Conservation (phyloP, 1,284 basidiomycete genomes). For the Malassezia furfur region DNA sequence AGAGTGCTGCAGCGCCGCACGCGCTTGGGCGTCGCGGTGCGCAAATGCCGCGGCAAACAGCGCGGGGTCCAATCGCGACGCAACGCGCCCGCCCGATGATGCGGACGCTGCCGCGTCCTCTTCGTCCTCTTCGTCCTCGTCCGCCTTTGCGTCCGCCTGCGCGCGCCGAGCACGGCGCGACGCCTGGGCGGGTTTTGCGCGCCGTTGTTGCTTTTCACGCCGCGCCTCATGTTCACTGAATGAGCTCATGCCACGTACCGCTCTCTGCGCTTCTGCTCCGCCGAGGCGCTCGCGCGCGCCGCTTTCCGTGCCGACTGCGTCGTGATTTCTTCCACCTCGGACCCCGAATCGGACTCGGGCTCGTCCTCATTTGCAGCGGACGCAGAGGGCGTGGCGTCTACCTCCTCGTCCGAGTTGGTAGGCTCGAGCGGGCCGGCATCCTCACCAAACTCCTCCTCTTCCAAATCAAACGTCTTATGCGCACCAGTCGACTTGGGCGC, state of each 20-base stretch:
- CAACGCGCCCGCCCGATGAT: not conserved
- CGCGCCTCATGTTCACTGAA: constrained; percentile 1
- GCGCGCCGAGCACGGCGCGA: constrained; percentile 7
- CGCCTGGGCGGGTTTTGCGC: not conserved
- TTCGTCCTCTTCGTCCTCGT: not conserved
- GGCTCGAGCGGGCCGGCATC: not conserved
- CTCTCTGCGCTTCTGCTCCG: not conserved
- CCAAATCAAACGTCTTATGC: not conserved
- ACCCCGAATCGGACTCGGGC: not conserved
- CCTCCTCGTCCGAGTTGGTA: not conserved
- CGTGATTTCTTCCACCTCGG: constrained; percentile 14
- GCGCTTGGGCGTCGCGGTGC: constrained; percentile 20
- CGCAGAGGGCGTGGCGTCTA: not conserved
- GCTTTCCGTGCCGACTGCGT: constrained; percentile 5
- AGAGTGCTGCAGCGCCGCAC: constrained; percentile 14
- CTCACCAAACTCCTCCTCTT: not conserved
- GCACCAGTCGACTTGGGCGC: not conserved
- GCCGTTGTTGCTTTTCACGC: constrained; percentile 5
- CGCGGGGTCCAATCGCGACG: constrained; percentile 24
- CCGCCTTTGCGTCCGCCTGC: not conserved
- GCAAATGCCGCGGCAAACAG: constrained; percentile 34
- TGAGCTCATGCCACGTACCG: constrained; percentile 4
- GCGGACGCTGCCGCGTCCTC: not conserved
- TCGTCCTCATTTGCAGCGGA: not conserved
- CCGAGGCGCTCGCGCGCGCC: not conserved